Conservation (phyloP, 2,329 filamentous ascomycete species). For the Stagonosporopsis vannaccii region DNA sequence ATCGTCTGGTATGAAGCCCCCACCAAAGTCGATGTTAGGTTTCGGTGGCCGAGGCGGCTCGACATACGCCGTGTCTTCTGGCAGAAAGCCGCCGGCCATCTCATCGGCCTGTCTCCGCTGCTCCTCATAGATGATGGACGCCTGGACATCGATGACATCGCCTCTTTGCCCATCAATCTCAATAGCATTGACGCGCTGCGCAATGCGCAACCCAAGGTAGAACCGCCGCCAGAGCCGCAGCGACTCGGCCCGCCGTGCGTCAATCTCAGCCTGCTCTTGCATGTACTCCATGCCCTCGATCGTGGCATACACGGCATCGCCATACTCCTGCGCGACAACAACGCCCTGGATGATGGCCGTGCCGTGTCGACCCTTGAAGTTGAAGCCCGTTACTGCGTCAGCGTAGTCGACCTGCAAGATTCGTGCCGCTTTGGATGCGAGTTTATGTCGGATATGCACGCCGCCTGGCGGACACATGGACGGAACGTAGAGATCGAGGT, state of each 20-base stretch:
- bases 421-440: slow-evolving; percentile 75
- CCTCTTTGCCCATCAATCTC: slow-evolving; percentile 46
- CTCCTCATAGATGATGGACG: slow-evolving; percentile 40
- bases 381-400: slow-evolving; percentile 88
- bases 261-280: slow-evolving; percentile 68
- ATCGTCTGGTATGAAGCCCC: slow-evolving; percentile 32
- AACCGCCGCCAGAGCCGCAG: slow-evolving; percentile 67
- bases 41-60: slow-evolving; percentile 26
- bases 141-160: slow-evolving; percentile 37
- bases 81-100: slow-evolving; percentile 51
- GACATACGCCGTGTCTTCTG: slow-evolving; percentile 58
- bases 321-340: slow-evolving; percentile 75
- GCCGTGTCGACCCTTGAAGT: slow-evolving; percentile 84
- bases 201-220: slow-evolving; percentile 70
- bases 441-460: slow-evolving; percentile 62
- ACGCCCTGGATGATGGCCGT: slow-evolving; percentile 83
- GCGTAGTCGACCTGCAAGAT: slow-evolving; percentile 84
- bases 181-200: slow-evolving; percentile 72
- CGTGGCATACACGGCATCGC: slow-evolving; percentile 74
- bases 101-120: slow-evolving; percentile 37
- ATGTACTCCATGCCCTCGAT: slow-evolving; percentile 73
- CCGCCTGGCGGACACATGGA: slow-evolving; percentile 69
- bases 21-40: slow-evolving; percentile 18
- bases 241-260: slow-evolving; percentile 58
- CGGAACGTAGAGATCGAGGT: slow-evolving; percentile 69